Evolutionary conservation across 768 basidiomycete genomes (phyloP).

Genomic region (Russula earlei): DNA sequence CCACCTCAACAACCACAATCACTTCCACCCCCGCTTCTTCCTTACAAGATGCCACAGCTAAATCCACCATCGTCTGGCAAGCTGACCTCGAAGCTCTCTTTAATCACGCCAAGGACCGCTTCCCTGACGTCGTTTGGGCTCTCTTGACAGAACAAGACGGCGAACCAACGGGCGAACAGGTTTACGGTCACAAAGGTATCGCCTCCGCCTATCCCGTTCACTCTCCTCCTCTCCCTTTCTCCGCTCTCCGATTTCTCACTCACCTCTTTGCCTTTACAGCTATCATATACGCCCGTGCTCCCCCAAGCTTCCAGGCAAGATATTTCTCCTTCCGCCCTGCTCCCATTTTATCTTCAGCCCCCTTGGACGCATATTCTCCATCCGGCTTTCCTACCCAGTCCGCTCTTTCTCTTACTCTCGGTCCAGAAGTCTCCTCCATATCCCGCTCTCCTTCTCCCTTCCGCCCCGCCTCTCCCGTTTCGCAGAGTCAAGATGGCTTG

Average conservation of each 20-base stretch:
- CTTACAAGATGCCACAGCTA: slow-evolving; percentile 54
- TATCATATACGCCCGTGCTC: slow-evolving; percentile 89
- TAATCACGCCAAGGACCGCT: slow-evolving; percentile 77
- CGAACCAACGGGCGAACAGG: slow-evolving; percentile 36
- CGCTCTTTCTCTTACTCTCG: slow-evolving; percentile 46
- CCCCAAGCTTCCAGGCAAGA: slow-evolving; percentile 80
- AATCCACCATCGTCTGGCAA: slow-evolving; percentile 71
- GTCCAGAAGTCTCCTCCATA: slow-evolving; percentile 32
- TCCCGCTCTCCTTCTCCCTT: slow-evolving; percentile 38
- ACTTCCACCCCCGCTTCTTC: slow-evolving; percentile 33
- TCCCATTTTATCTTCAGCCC: slow-evolving; percentile 40
- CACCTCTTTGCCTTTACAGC: slow-evolving; percentile 36
- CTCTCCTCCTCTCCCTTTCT: background rate
- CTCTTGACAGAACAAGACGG: slow-evolving; percentile 39
- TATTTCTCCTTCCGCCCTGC: slow-evolving; percentile 75
- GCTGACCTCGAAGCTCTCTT: slow-evolving; percentile 71
- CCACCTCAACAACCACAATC: slow-evolving; percentile 4
- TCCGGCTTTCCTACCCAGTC: slow-evolving; percentile 49
- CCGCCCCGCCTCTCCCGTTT: slow-evolving; percentile 31
- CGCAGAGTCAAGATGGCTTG: slow-evolving; percentile 34
- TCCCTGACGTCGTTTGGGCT: slow-evolving; percentile 97
- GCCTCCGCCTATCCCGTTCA: background rate
- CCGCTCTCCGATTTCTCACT: background rate
- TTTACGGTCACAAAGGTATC: slow-evolving; percentile 95
- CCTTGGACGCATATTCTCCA: slow-evolving; percentile 30